phyloP scores from a whole-genome alignment of 2,329 filamentous ascomycete genomes.

The Aureobasidium namibiae region DNA sequence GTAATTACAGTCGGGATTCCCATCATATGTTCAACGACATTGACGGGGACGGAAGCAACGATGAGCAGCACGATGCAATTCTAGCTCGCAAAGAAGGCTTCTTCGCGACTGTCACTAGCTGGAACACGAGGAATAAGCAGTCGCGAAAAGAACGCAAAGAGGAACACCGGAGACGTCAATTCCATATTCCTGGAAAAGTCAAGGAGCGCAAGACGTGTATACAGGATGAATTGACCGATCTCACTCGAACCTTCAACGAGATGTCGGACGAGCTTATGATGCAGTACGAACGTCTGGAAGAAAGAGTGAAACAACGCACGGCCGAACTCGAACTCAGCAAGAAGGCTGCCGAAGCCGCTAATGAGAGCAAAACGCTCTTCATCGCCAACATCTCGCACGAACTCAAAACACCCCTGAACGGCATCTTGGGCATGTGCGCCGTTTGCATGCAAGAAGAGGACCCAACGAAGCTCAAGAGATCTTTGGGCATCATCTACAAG shows the following conservation, averaged over 20 bases:
- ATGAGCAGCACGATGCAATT: slow-evolving; percentile 36
- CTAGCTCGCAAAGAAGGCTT: slow-evolving; percentile 40
- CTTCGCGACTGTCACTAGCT: slow-evolving; percentile 27
- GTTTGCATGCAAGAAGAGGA: slow-evolving; percentile 91
- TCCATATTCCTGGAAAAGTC: slow-evolving; percentile 80
- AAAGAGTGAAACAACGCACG: slow-evolving; percentile 75
- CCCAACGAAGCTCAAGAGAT: slow-evolving; percentile 66
- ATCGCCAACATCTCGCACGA: slow-evolving; percentile 88
- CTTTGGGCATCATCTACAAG: slow-evolving; percentile 80
- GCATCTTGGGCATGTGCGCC: slow-evolving; percentile 88
- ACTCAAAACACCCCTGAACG: slow-evolving; percentile 89
- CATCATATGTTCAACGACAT: slow-evolving; percentile 23
- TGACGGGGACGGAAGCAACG: slow-evolving; percentile 28
- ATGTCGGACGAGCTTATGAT: slow-evolving; percentile 87
- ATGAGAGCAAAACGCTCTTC: slow-evolving; percentile 94
- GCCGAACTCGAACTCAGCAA: slow-evolving; percentile 81
- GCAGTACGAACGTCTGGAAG: slow-evolving; percentile 77
- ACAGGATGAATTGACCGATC: slow-evolving; percentile 76
- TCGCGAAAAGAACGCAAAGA: slow-evolving; percentile 29
- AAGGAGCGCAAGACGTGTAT: slow-evolving; percentile 65
- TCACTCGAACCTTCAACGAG: slow-evolving; percentile 80
- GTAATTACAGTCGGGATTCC: slow-evolving; percentile 32
- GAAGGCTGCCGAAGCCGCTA: slow-evolving; percentile 86
- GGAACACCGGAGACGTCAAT: slow-evolving; percentile 44
- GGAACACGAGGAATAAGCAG: slow-evolving; percentile 24